A percentile compares a stretch with the other conserved stretches of the same genome.
These are phyloP conservation scores for Olyra latifolia DNA, from an alignment of 176 grass and related monocot species.

Conservation along the genomic window DNA sequence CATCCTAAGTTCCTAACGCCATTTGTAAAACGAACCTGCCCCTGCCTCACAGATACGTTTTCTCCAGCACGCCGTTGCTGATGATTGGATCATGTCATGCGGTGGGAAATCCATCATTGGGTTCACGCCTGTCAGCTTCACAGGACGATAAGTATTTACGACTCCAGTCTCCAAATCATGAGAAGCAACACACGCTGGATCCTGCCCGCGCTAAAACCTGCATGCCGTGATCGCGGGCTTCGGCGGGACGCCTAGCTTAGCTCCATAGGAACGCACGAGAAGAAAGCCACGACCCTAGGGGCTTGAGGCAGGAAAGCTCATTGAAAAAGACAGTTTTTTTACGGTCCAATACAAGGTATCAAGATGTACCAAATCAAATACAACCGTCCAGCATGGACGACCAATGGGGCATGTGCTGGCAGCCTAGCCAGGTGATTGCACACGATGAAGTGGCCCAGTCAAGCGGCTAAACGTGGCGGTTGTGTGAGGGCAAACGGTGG, in stretches of 20 bases:
- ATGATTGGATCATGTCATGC: constrained; percentile 1
- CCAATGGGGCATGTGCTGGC: too few relatives aligned
- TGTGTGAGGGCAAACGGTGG: too few relatives aligned
- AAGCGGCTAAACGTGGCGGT: too few relatives aligned
- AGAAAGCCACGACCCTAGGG: too few relatives aligned
- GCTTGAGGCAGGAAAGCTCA: too few relatives aligned
- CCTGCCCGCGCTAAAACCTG: neutral
- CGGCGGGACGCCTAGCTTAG: neutral
- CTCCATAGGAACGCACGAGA: neutral
- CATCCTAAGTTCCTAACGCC: too few relatives aligned
- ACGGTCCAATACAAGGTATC: too few relatives aligned
- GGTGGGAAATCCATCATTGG: neutral
- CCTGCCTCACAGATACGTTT: neutral
- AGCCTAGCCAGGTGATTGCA: too few relatives aligned
- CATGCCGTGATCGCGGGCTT: neutral
- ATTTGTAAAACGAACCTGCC: neutral
- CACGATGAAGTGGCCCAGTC: too few relatives aligned
- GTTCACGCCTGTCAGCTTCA: neutral
- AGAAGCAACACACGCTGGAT: neutral
- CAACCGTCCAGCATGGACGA: too few relatives aligned
- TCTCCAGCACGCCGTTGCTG: neutral
- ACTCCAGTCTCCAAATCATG: constrained; percentile 12
- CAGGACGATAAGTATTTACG: neutral
- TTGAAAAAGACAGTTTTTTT: too few relatives aligned
- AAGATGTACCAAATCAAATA: too few relatives aligned